These are phyloP conservation scores for Rugosomyces carneus DNA, from an alignment of 1,284 basidiomycete genomes.

Conservation along the genomic window DNA sequence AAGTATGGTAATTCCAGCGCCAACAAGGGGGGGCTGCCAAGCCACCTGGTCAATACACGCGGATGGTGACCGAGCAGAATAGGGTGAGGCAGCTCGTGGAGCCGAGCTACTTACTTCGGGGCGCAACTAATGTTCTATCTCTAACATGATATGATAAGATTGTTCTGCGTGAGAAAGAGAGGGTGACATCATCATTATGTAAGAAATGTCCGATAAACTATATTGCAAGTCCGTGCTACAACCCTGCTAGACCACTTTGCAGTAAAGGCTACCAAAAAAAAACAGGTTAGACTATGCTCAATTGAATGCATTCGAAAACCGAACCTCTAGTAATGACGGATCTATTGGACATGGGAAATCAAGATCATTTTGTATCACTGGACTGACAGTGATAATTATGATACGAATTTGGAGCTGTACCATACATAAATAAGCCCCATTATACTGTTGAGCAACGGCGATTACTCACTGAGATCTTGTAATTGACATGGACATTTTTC, in stretches of 20 bases:
- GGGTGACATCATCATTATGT: slow-evolving; percentile 4
- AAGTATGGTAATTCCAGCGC: slow-evolving; percentile 44
- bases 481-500: slow-evolving; percentile 58
- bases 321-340: slow-evolving; percentile 31
- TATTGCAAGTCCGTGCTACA: not conserved
- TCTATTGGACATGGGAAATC: slow-evolving; percentile 65
- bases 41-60: too few relatives aligned
- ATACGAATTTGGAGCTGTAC: slow-evolving; percentile 58
- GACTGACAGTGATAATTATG: slow-evolving; percentile 62
- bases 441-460: not conserved
- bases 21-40: slow-evolving; percentile 54
- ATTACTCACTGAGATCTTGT: slow-evolving; percentile 55
- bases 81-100: slow-evolving; percentile 34
- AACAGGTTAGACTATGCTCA: not conserved
- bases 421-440: slow-evolving; percentile 6
- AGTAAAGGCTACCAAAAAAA: slow-evolving; percentile 10
- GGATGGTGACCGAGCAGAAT: slow-evolving; percentile 51
- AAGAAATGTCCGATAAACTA: not conserved
- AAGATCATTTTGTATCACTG: slow-evolving; percentile 60
- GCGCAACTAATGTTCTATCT: too few relatives aligned
- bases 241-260: slow-evolving; percentile 10
- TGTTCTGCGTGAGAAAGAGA: not conserved
- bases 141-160: too few relatives aligned
- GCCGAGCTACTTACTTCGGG: slow-evolving; percentile 31
- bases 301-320: not conserved